A percentile compares a stretch with the other conserved stretches of the same genome.
phyloP scores from a whole-genome alignment of 2,329 filamentous ascomycete genomes.

The Ascochyta pisi region DNA sequence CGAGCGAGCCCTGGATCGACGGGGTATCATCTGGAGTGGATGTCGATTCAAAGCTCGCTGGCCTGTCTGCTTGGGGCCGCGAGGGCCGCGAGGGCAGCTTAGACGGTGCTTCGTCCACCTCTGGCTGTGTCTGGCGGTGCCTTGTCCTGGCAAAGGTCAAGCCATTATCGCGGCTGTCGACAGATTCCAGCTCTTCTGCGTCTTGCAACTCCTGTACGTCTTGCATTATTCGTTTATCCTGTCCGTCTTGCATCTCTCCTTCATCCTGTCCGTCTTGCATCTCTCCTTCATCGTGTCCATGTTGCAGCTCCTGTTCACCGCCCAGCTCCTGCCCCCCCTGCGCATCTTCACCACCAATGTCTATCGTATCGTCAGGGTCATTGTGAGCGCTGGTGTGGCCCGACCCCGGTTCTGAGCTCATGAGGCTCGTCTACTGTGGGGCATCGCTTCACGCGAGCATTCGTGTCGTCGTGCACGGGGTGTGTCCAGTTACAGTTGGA shows the following conservation, averaged over 20 bases:
- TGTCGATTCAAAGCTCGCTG: constrained; percentile 72
- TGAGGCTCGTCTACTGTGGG: constrained; percentile 60
- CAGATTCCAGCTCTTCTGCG: constrained; percentile 28
- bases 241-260: too few relatives aligned
- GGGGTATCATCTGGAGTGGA: constrained; percentile 85
- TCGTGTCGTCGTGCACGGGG: not conserved
- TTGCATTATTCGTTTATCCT: too few relatives aligned
- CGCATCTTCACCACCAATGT: constrained; percentile 50
- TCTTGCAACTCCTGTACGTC: not conserved
- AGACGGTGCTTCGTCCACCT: constrained; percentile 3
- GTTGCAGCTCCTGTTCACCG: too few relatives aligned
- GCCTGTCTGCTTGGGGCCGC: constrained; percentile 15
- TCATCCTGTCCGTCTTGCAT: too few relatives aligned
- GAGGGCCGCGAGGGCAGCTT: constrained; percentile 26
- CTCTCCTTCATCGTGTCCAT: too few relatives aligned
- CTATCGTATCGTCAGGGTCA: constrained; percentile 48
- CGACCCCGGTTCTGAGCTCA: constrained; percentile 73
- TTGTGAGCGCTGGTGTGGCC: constrained; percentile 67
- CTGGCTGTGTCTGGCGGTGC: constrained; percentile 29
- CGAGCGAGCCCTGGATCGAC: constrained; percentile 70
- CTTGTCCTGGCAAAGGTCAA: constrained; percentile 43
- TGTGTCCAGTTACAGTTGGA: too few relatives aligned
- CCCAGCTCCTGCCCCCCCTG: not conserved
- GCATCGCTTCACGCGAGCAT: constrained; percentile 58
- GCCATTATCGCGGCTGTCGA: constrained; percentile 33